A percentile compares a stretch with the other conserved stretches of the same genome.
Conservation (phyloP, 257 asterid genomes). For the Echium plantagineum region DNA sequence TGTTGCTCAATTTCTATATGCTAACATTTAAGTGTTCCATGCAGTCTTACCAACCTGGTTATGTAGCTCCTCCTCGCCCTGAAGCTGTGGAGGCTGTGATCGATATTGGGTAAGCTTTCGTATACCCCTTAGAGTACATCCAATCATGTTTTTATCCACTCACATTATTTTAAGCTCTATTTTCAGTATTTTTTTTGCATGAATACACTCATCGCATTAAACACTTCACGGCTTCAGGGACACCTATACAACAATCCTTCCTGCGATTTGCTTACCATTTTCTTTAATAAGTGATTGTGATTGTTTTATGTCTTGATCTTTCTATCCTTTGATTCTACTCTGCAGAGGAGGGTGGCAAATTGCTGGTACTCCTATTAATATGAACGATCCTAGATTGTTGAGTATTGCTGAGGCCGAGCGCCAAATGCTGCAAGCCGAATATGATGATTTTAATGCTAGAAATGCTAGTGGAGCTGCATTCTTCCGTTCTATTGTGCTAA, state of each 20-base stretch:
- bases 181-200: no score
- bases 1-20: no score
- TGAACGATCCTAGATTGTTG: constrained; percentile 89
- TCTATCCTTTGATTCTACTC: no score
- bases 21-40: constrained; percentile 12
- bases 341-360: constrained; percentile 96
- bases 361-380: constrained; percentile 77
- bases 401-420: constrained; percentile 96
- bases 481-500: constrained; percentile 92
- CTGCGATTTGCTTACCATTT: neutral
- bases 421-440: constrained; percentile 80
- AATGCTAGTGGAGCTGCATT: constrained; percentile 89
- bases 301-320: constrained; percentile 1
- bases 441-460: constrained; percentile 69
- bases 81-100: constrained; percentile 68
- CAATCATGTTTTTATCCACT: no score
- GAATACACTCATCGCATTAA: no score
- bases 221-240: no score
- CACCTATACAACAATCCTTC: no score
- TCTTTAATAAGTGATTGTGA: neutral
- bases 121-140: no score
- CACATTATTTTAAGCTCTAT: no score
- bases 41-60: constrained; percentile 87
- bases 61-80: constrained; percentile 68
- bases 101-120: constrained; percentile 67